phyloP scores from a whole-genome alignment of 1,284 basidiomycete genomes.

The Dichomitus squalens region DNA sequence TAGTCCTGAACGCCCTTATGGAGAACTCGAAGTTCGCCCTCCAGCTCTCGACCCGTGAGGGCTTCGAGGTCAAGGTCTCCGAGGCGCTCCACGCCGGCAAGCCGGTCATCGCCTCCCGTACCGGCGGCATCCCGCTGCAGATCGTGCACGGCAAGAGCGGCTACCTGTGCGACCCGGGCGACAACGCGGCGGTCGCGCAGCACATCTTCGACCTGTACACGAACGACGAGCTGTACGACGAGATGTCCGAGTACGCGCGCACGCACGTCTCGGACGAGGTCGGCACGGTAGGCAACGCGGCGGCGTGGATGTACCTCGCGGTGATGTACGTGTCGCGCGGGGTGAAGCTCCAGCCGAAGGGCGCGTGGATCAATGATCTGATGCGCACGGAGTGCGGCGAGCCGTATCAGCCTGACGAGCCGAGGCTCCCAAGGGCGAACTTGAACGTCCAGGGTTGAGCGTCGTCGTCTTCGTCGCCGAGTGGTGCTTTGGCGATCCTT shows the following conservation, averaged over 20 bases:
- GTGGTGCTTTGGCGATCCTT: too few relatives aligned
- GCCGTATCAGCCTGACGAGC: constrained; percentile 63
- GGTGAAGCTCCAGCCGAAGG: constrained; percentile 73
- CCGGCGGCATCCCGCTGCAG: constrained; percentile 89
- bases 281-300: constrained; percentile 77
- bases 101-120: constrained; percentile 78
- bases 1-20: constrained; percentile 79
- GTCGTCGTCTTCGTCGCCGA: too few relatives aligned
- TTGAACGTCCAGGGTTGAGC: constrained; percentile 34
- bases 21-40: constrained; percentile 75
- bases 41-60: constrained; percentile 82
- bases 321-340: constrained; percentile 72
- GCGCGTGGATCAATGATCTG: constrained; percentile 81
- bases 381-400: constrained; percentile 72
- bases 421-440: constrained; percentile 60
- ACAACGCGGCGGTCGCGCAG: constrained; percentile 72
- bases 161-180: constrained; percentile 74
- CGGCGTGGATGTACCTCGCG: constrained; percentile 81
- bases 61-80: constrained; percentile 92
- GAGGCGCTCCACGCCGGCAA: constrained; percentile 86
- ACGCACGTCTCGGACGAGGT: constrained; percentile 82
- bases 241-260: constrained; percentile 50
- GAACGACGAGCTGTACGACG: constrained; percentile 63
- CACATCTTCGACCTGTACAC: constrained; percentile 77
- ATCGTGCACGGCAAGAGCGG: constrained; percentile 83